Evolutionary conservation across 441 rosid genomes (phyloP).

Genomic region (Corymbia calophylla): DNA sequence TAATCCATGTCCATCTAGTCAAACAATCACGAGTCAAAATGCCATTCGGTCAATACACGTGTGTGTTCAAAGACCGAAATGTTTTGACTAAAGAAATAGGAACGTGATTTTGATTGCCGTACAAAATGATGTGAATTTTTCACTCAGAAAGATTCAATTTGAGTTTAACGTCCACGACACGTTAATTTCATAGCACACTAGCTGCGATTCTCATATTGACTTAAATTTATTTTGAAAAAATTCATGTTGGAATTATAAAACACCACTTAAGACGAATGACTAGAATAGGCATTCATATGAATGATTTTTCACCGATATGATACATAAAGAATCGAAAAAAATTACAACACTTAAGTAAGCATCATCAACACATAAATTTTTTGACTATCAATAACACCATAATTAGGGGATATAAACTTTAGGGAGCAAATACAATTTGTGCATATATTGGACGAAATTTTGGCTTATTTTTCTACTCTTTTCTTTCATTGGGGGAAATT

Average conservation of each 20-base stretch:
- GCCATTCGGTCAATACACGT: background rate
- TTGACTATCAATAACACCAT: too few species aligned
- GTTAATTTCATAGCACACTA: background rate
- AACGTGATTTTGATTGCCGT: background rate
- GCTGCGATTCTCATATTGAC: background rate
- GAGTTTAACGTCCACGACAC: background rate
- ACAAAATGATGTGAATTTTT: background rate
- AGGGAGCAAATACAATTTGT: too few species aligned
- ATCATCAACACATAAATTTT: too few species aligned
- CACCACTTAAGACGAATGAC: too few species aligned
- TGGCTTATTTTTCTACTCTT: too few species aligned
- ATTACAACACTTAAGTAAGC: too few species aligned
- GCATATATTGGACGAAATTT: too few species aligned
- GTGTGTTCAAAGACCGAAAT: background rate
- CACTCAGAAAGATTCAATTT: background rate
- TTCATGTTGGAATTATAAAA: too few species aligned
- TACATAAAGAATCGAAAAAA: accelerated
- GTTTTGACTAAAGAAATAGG: background rate
- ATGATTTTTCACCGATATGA: background rate
- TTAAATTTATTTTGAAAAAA: too few species aligned
- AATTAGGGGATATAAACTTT: too few species aligned
- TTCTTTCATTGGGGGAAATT: too few species aligned
- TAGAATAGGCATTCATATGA: too few species aligned
- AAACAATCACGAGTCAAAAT: background rate
- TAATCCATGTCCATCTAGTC: background rate